phyloP scores from a whole-genome alignment of 1,284 basidiomycete genomes.

The Veloporphyrellus conicus region DNA sequence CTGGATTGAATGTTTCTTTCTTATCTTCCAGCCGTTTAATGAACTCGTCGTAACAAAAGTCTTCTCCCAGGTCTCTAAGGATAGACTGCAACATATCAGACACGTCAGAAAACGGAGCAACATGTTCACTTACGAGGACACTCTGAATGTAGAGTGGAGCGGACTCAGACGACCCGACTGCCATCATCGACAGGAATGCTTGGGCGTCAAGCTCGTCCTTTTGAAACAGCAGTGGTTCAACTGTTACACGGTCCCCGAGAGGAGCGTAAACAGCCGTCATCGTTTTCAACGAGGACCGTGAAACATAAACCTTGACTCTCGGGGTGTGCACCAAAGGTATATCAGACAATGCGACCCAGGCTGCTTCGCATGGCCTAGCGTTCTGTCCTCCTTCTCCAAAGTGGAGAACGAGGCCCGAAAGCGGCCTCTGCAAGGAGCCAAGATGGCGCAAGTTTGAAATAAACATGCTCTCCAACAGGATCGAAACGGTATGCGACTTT shows the following conservation, averaged over 20 bases:
- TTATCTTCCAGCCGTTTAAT: slow-evolving; percentile 42
- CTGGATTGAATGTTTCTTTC: slow-evolving; percentile 50
- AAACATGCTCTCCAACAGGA: slow-evolving; percentile 64
- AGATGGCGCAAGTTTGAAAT: slow-evolving; percentile 46
- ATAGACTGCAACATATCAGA: slow-evolving; percentile 32
- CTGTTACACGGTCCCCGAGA: slow-evolving; percentile 45
- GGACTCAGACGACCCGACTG: slow-evolving; percentile 52
- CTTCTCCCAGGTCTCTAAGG: slow-evolving; percentile 46
- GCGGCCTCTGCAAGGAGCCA: slow-evolving; percentile 49
- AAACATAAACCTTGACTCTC: slow-evolving; percentile 56
- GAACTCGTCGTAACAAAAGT: slow-evolving; percentile 46
- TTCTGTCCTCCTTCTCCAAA: slow-evolving; percentile 60
- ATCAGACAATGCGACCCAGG: slow-evolving; percentile 49
- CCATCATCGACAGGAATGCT: slow-evolving; percentile 66
- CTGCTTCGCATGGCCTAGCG: slow-evolving; percentile 60
- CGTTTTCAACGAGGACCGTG: slow-evolving; percentile 55
- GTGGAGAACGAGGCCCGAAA: slow-evolving; percentile 63
- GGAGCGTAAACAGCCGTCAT: slow-evolving; percentile 55
- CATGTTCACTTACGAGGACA: slow-evolving; percentile 43
- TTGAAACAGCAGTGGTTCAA: slow-evolving; percentile 55
- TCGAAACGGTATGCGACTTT: slow-evolving; percentile 66
- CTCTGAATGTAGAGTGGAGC: slow-evolving; percentile 66
- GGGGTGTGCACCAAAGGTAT: slow-evolving; percentile 42
- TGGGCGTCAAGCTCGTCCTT: slow-evolving; percentile 64
- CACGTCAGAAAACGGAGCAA: slow-evolving; percentile 1